These are phyloP conservation scores for Cladobotryum mycophilum DNA, from an alignment of 2,329 filamentous ascomycete species.

Conservation along the genomic window DNA sequence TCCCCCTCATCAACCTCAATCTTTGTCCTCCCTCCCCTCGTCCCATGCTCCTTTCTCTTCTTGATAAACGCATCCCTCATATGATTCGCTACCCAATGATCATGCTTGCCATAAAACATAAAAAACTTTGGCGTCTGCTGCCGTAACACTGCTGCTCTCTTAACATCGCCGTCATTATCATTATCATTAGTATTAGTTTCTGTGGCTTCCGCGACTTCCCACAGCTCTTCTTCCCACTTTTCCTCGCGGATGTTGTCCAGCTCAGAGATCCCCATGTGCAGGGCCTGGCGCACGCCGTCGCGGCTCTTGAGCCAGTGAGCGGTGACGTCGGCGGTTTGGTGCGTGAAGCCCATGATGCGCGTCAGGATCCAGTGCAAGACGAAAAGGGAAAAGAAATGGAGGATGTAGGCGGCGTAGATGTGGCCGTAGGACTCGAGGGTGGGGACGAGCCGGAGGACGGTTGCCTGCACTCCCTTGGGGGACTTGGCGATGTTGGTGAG, in stretches of 20 bases:
- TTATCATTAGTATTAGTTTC: constrained; percentile 6
- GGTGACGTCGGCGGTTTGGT: constrained; percentile 43
- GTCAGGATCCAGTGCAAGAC: constrained; percentile 39
- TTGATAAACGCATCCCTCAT: constrained; percentile 52
- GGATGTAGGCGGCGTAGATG: constrained; percentile 33
- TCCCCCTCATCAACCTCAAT: constrained; percentile 50
- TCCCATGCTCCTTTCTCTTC: constrained; percentile 26
- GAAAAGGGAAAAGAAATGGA: constrained; percentile 35
- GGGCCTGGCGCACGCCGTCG: constrained; percentile 53
- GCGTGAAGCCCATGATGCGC: constrained; percentile 41
- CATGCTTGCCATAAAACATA: constrained; percentile 53
- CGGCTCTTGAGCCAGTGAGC: constrained; percentile 48
- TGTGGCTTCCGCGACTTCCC: constrained; percentile 34
- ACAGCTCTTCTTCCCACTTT: constrained; percentile 53
- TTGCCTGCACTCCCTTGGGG: constrained; percentile 46
- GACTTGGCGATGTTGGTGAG: constrained; percentile 64
- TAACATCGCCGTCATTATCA: not conserved
- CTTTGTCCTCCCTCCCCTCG: constrained; percentile 35
- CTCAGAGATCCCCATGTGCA: constrained; percentile 55
- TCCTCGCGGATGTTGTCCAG: constrained; percentile 54
- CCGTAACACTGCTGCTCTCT: not conserved
- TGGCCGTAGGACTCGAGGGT: constrained; percentile 37
- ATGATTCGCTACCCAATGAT: constrained; percentile 56
- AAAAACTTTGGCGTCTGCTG: constrained; percentile 42
- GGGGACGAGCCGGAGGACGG: constrained; percentile 35